Percentiles rank a stretch among this genome's conserved stretches.
Evolutionary conservation across 352 stramenopile species (phyloP).

Genomic region (Globisporangium mamillatum): DNA sequence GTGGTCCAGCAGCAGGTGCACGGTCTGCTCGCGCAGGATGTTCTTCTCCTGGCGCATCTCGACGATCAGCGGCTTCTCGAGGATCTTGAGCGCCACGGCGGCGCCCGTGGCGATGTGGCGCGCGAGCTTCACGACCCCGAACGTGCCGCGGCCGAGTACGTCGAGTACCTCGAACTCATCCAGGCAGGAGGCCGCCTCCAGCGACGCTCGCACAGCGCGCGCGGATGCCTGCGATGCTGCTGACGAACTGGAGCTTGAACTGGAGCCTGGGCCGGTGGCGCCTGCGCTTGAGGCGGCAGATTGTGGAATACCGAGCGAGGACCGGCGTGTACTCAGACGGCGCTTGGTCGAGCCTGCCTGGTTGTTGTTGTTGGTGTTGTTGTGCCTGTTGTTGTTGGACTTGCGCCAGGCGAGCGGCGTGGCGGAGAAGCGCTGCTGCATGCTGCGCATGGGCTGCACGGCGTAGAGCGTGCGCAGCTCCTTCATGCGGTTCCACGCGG

Average conservation of each 20-base stretch:
- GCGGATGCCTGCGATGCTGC: not conserved
- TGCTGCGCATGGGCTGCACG: constrained; percentile 17
- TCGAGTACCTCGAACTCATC: constrained; percentile 58
- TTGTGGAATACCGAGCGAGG: constrained; percentile 15
- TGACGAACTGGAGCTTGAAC: not conserved
- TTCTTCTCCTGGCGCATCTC: constrained; percentile 68
- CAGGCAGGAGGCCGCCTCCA: constrained; percentile 28
- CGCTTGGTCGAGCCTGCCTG: constrained; percentile 16
- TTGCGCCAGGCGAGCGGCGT: constrained; percentile 29
- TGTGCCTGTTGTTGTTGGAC: constrained; percentile 16
- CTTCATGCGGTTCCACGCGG: constrained; percentile 40
- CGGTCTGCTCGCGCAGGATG: constrained; percentile 64
- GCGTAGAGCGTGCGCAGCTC: constrained; percentile 32
- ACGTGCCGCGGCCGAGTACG: constrained; percentile 67
- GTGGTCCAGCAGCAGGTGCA: constrained; percentile 56
- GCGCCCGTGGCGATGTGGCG: constrained; percentile 49
- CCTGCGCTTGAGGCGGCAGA: not conserved
- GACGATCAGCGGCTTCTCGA: constrained; percentile 38
- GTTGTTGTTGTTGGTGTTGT: constrained; percentile 21
- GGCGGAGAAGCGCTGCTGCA: constrained; percentile 33
- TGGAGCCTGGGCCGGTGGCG: not conserved
- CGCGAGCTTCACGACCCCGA: constrained; percentile 66
- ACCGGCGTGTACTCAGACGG: constrained; percentile 20
- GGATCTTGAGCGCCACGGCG: constrained; percentile 60
- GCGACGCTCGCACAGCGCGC: constrained; percentile 11